Percentiles rank a stretch among this genome's conserved stretches.
Conservation (phyloP, 1,284 basidiomycete genomes). For the Pseudozyma hubeiensis region DNA sequence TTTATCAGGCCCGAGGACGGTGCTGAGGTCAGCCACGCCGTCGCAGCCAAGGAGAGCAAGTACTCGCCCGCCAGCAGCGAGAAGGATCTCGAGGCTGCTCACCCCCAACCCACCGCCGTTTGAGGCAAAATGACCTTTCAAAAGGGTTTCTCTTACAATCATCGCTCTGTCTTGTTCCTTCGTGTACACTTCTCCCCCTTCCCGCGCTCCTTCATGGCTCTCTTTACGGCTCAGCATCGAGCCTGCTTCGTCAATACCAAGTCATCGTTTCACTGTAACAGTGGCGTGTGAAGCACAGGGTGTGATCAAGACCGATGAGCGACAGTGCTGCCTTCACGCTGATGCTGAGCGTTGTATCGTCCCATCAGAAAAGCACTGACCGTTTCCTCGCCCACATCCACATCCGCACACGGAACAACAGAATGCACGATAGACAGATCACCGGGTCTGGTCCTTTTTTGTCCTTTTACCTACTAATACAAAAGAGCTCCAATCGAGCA, state of each 20-base stretch:
- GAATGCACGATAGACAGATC: no score
- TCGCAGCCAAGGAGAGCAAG: constrained; percentile 12
- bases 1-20: constrained; percentile 30
- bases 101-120: constrained; percentile 7
- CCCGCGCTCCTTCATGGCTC: neutral
- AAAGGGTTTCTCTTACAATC: neutral
- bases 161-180: neutral
- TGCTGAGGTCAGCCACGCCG: constrained; percentile 28
- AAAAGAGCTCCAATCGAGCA: neutral
- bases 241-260: neutral
- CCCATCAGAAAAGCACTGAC: no score
- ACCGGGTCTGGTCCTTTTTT: neutral
- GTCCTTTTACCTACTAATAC: constrained; percentile 15
- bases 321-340: no score
- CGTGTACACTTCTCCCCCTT: neutral
- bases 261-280: neutral
- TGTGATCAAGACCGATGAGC: no score
- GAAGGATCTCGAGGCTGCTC: constrained; percentile 36
- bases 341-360: no score
- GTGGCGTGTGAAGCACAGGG: neutral
- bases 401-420: no score
- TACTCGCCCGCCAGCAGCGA: constrained; percentile 38
- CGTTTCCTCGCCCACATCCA: no score
- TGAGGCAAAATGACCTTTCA: neutral
- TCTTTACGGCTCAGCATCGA: neutral